Base-by-base conservation (phyloP, 345 rosid species). In the Ceriops tagal region DNA sequence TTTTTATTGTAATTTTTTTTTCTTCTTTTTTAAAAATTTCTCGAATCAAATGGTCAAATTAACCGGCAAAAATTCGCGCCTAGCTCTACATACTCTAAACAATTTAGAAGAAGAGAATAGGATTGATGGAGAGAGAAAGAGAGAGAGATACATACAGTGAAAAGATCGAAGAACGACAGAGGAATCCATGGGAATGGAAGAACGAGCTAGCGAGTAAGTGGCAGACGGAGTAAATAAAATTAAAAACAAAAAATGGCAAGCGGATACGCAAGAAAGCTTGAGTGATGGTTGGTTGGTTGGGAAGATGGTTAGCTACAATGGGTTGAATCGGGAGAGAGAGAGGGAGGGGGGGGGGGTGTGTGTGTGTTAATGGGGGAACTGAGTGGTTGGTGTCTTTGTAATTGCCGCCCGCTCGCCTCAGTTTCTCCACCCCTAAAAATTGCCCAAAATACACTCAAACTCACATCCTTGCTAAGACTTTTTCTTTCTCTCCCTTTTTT, bases 121-220 rank as follows among this genome's bases (percentile, higher is more conserved):
- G 6, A 32, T 5, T 0, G 34, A 5, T 5, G 5, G 53, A 64
- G 64, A 53, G 72, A 66, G 68, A 13, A n/a, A n/a, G 69, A 67
- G 53, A 64, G 61, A 9, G 69, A 67, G 62, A 61, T 30, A 65
- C 70, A 73, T 75, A 95, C 99, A 78, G 70, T 71, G 84, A 67
- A 86, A 77, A 62, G 92, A 90, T 74, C 88, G 92, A 66, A 89
- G 83, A 74, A 80, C 77, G 43, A 87, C 74, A 37, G 88, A 83
- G 70, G 92, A 87, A 67, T 82, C 98, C 98, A 93, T 91, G 39
- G 89, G 53, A 67, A 67, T 52, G 5, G 58, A 16, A 18, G 47
- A 34, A 5, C 37, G 58, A 27, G 8, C 5, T 8, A 8, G 55
- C 26, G 31, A 7, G 49, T 20, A 21, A 1, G 49, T 20, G 16